A percentile compares a stretch with the other conserved stretches of the same genome.
Evolutionary conservation across 2,329 filamentous ascomycete genomes (phyloP).

Genomic region (Verticillium zaregamsianum): DNA sequence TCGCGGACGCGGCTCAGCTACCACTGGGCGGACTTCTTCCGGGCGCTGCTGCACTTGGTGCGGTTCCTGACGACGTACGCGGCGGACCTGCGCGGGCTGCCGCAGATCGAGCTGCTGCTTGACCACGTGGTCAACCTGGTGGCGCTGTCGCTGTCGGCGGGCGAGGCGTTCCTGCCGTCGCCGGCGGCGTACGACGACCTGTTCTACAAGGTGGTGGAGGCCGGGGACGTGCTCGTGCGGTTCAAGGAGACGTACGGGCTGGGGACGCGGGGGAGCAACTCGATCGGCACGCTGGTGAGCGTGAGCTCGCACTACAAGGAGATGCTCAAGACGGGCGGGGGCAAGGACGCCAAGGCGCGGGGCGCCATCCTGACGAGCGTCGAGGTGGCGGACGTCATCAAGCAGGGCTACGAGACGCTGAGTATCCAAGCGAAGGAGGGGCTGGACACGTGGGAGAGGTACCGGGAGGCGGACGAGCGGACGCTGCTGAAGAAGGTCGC

Average conservation of each 20-base stretch:
- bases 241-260: conserved; percentile 75
- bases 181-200: conserved; percentile 89
- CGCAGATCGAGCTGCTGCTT: conserved; percentile 69
- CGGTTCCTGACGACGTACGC: conserved; percentile 88
- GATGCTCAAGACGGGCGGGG: conserved; percentile 60
- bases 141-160: conserved; percentile 76
- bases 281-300: conserved; percentile 79
- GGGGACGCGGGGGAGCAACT: conserved; percentile 55
- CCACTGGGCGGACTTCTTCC: conserved; percentile 95
- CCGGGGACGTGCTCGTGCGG: conserved; percentile 73
- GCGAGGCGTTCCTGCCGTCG: conserved; percentile 86
- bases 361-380: conserved; percentile 69
- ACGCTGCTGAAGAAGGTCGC: conserved; percentile 82
- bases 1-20: conserved; percentile 78
- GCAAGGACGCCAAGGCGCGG: conserved; percentile 45
- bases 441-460: conserved; percentile 79
- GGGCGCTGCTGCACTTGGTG: conserved; percentile 79
- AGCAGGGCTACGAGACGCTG: conserved; percentile 92
- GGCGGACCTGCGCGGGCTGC: conserved; percentile 65
- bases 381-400: conserved; percentile 88
- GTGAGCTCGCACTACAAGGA: conserved; percentile 85
- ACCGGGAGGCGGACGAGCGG: conserved; percentile 82
- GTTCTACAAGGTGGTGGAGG: conserved; percentile 97
- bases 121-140: conserved; percentile 77
- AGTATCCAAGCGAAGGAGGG: conserved; percentile 88